Base-by-base conservation (phyloP, 2,329 filamentous ascomycete species). In the Cladosporium sp. region DNA sequence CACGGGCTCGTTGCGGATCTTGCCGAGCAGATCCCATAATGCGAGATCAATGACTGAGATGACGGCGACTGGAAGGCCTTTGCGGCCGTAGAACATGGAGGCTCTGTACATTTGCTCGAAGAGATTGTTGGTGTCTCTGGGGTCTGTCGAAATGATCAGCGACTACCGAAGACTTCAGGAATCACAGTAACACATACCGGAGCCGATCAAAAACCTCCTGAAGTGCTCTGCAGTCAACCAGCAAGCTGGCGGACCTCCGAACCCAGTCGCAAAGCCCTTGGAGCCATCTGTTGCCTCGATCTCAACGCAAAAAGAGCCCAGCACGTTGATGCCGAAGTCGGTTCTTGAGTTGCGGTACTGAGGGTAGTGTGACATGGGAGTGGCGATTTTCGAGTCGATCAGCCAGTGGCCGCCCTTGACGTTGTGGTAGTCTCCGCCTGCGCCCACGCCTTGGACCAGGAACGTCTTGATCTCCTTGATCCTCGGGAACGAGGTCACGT, bases 91-190 rank as follows among this genome's bases (percentile, higher is more conserved):
- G 77, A 95, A 96, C 88, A 95, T 95, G 61, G 89, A 95, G 2
- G 81, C 87, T 55, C 90, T 84, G 76, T 95, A 96, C 91, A 96
- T 95, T 70, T 95, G 89, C 75, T 96, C 91, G 68, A 95, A 96
- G 31, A 96, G 77, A 58, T 91, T 81, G 72, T 95, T 95, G 49
- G 89, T 95, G 67, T 96, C 89, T 62, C 91, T 81, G 9, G 90
- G 90, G 69, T 96, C 91, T 82, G 58, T 41, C 1, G 3, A 14
- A 4, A 34, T 10, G 34, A 18, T 22, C 38, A 34, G 28, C 16
- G 22, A 19, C 11, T 18, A n/a, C 2, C 9, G 14, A 14, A 7
- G 13, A 9, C 9, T 19, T 13, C 22, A 7, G 9, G 8, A 13
- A 38, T 14, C n/a, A 8, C 19, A 7, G 13, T 3, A 19, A 37